A percentile compares a stretch with the other conserved stretches of the same genome.
Conservation (phyloP, 2,329 filamentous ascomycete species). For the Acarospora socialis region DNA sequence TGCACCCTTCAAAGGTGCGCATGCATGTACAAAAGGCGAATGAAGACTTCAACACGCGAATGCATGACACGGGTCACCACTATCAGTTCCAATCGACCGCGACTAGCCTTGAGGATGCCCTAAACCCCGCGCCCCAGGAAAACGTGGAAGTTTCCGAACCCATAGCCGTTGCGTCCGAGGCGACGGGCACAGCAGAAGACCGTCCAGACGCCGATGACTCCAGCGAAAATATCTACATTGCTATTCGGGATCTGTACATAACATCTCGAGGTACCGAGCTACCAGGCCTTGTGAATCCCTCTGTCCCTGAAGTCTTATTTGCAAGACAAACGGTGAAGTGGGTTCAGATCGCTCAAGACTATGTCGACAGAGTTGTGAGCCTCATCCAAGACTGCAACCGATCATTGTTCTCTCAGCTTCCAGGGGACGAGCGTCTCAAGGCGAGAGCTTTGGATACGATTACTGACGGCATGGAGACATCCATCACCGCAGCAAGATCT, state of each 20-base stretch:
- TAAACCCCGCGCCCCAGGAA: too few species aligned
- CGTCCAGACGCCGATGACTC: neutral
- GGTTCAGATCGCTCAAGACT: slow-evolving; percentile 32
- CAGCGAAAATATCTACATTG: slow-evolving; percentile 6
- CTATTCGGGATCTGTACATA: slow-evolving; percentile 5
- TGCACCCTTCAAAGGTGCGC: too few species aligned
- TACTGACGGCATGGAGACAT: slow-evolving; percentile 29
- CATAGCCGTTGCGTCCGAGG: neutral
- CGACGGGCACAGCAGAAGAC: too few species aligned
- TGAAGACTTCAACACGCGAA: too few species aligned
- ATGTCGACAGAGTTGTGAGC: slow-evolving; percentile 38
- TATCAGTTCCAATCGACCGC: too few species aligned
- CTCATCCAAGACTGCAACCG: slow-evolving; percentile 40
- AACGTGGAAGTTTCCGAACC: too few species aligned
- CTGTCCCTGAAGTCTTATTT: slow-evolving; percentile 34
- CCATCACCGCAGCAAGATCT: slow-evolving; percentile 35
- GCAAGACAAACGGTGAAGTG: slow-evolving; percentile 42
- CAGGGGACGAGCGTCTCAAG: slow-evolving; percentile 30
- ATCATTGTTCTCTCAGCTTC: slow-evolving; percentile 28
- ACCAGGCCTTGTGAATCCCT: slow-evolving; percentile 11
- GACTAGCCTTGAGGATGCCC: too few species aligned
- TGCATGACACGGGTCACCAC: too few species aligned
- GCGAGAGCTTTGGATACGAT: slow-evolving; percentile 31
- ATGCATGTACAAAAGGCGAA: too few species aligned
- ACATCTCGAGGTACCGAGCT: slow-evolving; percentile 6